These are phyloP conservation scores for Falciphora oryzae DNA, from an alignment of 2,329 filamentous ascomycete genomes.

Conservation along the genomic window DNA sequence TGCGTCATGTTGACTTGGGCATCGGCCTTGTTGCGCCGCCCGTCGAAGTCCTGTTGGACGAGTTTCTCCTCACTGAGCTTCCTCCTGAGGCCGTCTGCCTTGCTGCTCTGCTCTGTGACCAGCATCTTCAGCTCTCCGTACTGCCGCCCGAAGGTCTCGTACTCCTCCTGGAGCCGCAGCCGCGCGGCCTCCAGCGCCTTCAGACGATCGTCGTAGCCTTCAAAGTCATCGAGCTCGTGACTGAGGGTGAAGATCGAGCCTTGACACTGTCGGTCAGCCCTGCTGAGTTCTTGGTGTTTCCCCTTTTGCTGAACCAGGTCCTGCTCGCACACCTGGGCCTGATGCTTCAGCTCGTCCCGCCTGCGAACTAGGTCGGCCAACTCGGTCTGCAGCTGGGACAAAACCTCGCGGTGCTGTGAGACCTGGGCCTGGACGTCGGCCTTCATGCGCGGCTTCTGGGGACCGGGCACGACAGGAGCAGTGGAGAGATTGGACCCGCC, in stretches of 20 bases:
- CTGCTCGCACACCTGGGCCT: constrained; percentile 26
- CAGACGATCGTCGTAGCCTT: constrained; percentile 63
- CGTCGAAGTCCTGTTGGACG: constrained; percentile 33
- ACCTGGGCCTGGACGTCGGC: constrained; percentile 68
- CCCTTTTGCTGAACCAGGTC: constrained; percentile 40
- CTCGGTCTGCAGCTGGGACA: constrained; percentile 50
- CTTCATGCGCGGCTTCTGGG: constrained; percentile 65
- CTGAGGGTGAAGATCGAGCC: constrained; percentile 48
- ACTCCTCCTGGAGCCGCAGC: constrained; percentile 38
- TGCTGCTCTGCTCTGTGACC: constrained; percentile 42
- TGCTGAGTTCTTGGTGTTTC: constrained; percentile 36
- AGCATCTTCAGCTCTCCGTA: constrained; percentile 46
- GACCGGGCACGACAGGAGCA: constrained; percentile 35
- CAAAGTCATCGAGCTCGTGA: constrained; percentile 58
- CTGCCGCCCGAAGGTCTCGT: constrained; percentile 45
- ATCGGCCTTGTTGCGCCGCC: constrained; percentile 49
- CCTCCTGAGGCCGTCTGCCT: constrained; percentile 33
- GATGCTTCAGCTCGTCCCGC: constrained; percentile 42
- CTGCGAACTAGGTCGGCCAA: constrained; percentile 36
- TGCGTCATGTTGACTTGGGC: constrained; percentile 43
- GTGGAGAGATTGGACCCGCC: constrained; percentile 28
- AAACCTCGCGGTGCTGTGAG: constrained; percentile 39
- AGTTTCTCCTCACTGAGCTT: constrained; percentile 26
- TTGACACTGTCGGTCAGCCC: constrained; percentile 53
- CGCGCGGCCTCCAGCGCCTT: constrained; percentile 54